Evolutionary conservation across 768 basidiomycete genomes (phyloP).

Genomic region (Tulasnella sp.): DNA sequence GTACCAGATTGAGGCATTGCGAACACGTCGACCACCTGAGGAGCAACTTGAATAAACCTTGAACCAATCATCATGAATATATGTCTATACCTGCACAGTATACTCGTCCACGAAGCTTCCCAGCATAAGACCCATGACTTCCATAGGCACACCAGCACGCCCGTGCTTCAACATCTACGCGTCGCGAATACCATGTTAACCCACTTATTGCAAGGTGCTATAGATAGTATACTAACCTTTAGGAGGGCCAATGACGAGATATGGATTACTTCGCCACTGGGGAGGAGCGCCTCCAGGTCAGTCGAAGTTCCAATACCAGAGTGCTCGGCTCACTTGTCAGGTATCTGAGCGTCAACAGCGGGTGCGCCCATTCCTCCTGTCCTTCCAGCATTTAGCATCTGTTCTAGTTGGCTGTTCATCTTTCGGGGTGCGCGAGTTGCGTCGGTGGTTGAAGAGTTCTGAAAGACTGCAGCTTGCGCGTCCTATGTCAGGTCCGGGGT

Average conservation of each 20-base stretch:
- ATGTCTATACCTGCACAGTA: slow-evolving; percentile 36
- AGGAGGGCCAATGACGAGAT: slow-evolving; percentile 95
- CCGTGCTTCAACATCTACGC: slow-evolving; percentile 97
- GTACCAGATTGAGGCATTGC: slow-evolving; percentile 99
- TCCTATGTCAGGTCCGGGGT: slow-evolving; percentile 13
- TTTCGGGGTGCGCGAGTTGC: background rate
- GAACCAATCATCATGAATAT: background rate
- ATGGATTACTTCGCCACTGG: slow-evolving; percentile 88
- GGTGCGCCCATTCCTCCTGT: slow-evolving; percentile 15
- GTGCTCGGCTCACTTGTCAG: slow-evolving; percentile 13
- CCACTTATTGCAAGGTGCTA: background rate
- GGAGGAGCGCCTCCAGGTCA: background rate
- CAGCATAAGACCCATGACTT: slow-evolving; percentile 98
- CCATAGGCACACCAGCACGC: slow-evolving; percentile 97
- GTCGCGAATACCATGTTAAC: background rate
- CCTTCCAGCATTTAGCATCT: slow-evolving; percentile 19
- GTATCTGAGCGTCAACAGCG: slow-evolving; percentile 18
- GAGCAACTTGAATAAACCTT: slow-evolving; percentile 36
- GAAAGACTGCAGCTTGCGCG: slow-evolving; percentile 9
- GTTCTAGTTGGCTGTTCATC: slow-evolving; percentile 16
- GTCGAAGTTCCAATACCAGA: background rate
- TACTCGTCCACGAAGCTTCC: slow-evolving; percentile 99
- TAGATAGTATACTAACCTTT: slow-evolving; percentile 56
- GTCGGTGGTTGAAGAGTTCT: background rate
- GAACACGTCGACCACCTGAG: slow-evolving; percentile 92